These are phyloP conservation scores for Senna siamea DNA, from an alignment of 306 rosid species.

Conservation along the genomic window DNA sequence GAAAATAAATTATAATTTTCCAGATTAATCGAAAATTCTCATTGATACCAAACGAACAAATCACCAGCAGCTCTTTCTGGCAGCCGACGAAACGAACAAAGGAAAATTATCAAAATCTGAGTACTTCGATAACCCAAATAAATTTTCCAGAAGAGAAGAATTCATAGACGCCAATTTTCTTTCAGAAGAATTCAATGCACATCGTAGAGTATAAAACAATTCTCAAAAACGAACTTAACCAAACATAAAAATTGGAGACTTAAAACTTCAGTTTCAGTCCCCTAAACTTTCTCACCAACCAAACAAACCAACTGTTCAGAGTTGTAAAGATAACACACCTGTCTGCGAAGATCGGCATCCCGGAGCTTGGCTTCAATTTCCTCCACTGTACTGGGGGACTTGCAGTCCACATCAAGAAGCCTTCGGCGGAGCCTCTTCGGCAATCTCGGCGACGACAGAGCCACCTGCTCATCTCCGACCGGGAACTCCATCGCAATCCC, in stretches of 20 bases:
- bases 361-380: conserved; percentile 88
- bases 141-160: conserved; percentile 1
- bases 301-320: conserved; percentile 30
- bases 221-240: not conserved
- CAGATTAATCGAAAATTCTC: too few species aligned
- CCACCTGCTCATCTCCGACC: conserved; percentile 47
- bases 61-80: conserved; percentile 4
- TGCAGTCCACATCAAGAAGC: conserved; percentile 59
- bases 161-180: conserved; percentile 7
- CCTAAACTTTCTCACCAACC: conserved; percentile 49
- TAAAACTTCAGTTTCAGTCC: conserved; percentile 25
- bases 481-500: conserved; percentile 64
- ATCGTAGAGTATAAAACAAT: conserved; percentile 13
- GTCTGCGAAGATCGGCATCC: conserved; percentile 89
- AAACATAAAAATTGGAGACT: not conserved
- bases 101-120: not conserved
- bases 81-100: conserved; percentile 12
- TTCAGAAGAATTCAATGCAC: conserved; percentile 28
- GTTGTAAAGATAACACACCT: conserved; percentile 54
- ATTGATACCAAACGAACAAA: too few species aligned
- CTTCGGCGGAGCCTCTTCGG: conserved; percentile 80
- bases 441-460: conserved; percentile 61
- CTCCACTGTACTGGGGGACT: conserved; percentile 79
- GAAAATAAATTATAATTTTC: too few species aligned
- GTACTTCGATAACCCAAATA: not conserved